Evolutionary conservation across 441 rosid species (phyloP), one percentile per base, ranked within the genome.

Genomic region (Bocquillonia castaneifolia): DNA sequence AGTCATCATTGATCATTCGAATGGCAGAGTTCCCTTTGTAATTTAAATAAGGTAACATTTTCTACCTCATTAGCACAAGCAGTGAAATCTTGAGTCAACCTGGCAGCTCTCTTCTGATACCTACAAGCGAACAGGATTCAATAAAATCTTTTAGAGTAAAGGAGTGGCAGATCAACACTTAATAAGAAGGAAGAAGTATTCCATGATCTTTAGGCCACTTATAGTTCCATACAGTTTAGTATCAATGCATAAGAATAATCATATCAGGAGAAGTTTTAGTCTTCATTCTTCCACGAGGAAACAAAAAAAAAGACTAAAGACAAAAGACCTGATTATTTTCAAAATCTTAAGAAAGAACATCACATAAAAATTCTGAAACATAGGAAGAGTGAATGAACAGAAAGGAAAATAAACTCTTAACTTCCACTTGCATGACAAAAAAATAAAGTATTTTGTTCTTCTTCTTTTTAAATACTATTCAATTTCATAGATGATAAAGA

Each of bases 71-170:
- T 82, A 59, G 88, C 86, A 72, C 52, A 22, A 54, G 88, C 83
- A 59, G 75, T 73, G 60, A 73, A 73, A 59, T 79, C 86, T 72
- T 86, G 90, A 71, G 77, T 80, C 59, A 83, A 72, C 82, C 67
- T 75, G 32, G 90, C 80, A 74, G 88, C 86, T 70, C 59, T 76
- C 78, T 70, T 82, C 66, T 74, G 88, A 74, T 78, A 86, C 82
- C 90, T 86, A 73, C 40, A 25, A 70, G 74, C 68, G 60, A 62
- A 31, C 63, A 31, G n/a, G 28, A 29, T 54, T 54, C 31, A 14
- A 64, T 23, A 14, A 31, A 34, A 48, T 29, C 12, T 56, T 56
- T 50, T 14, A 15, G 5, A 52, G 48, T 56, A 39, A 64, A 18
- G 1, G 25, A 25, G 45, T 32, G 45, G 65, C 26, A 55, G 59